Evolutionary conservation across 176 grass and related monocot genomes (phyloP).

Genomic region (Carex cristatella): DNA sequence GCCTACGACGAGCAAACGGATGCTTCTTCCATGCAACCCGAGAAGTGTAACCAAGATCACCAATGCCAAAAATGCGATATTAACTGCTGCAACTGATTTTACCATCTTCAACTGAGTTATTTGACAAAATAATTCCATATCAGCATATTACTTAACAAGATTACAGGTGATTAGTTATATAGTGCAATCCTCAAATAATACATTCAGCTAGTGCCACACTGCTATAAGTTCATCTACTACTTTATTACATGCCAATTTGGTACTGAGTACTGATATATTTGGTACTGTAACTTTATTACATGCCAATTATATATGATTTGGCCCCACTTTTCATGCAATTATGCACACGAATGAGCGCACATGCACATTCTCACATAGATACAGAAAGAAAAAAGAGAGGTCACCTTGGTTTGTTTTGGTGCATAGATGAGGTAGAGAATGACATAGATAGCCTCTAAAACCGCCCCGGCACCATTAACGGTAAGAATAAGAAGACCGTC

Average conservation of each 20-base stretch:
- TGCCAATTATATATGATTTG: not conserved
- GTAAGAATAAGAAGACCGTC: slow-evolving; percentile 63
- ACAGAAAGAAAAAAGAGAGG: not conserved
- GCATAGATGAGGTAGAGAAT: slow-evolving; percentile 51
- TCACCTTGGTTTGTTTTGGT: slow-evolving; percentile 38
- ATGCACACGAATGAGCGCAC: not conserved
- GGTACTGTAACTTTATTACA: not conserved
- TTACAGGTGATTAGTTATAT: not conserved
- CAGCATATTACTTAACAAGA: not conserved
- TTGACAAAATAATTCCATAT: not conserved
- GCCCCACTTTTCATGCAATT: not conserved
- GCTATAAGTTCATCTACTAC: not conserved
- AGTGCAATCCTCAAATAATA: not conserved
- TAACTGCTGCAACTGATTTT: slow-evolving; percentile 37
- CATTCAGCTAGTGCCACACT: not conserved
- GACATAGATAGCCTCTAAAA: slow-evolving; percentile 53
- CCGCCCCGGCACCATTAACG: slow-evolving; percentile 53
- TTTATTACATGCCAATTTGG: not conserved
- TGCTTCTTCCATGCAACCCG: slow-evolving; percentile 33
- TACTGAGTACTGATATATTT: not conserved
- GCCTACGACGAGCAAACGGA: slow-evolving; percentile 37
- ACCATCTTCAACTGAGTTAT: slow-evolving; percentile 44
- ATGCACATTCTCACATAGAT: not conserved
- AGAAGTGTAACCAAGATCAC: slow-evolving; percentile 31
- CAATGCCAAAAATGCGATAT: slow-evolving; percentile 41